Evolutionary conservation across 2,329 filamentous ascomycete genomes (phyloP).

Genomic region (Alternaria triticimaculans): DNA sequence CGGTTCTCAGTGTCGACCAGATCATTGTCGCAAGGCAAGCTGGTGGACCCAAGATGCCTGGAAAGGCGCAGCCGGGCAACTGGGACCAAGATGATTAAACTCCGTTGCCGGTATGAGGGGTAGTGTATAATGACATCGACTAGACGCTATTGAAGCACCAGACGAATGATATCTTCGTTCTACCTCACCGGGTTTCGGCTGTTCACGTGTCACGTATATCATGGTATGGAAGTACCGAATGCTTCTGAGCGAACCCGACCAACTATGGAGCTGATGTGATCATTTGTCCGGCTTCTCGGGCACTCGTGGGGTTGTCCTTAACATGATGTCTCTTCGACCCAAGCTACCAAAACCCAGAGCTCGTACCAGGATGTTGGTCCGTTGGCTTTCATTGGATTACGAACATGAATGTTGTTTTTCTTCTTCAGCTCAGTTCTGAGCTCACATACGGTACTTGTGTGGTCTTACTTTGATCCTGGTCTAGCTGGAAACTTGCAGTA

Average conservation of each 20-base stretch:
- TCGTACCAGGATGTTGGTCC: not conserved
- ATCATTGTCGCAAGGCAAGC: constrained; percentile 98
- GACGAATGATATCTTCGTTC: not conserved
- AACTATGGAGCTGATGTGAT: not conserved
- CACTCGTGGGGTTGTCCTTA: not conserved
- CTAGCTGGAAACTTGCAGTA: not conserved
- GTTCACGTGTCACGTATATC: not conserved
- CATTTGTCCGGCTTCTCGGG: not conserved
- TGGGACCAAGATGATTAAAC: constrained; percentile 67
- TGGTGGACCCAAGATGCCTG: constrained; percentile 94
- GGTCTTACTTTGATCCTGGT: not conserved
- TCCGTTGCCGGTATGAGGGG: not conserved
- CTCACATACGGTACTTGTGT: not conserved
- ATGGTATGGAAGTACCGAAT: not conserved
- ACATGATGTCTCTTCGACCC: not conserved
- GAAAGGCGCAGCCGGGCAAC: constrained; percentile 75
- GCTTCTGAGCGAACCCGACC: not conserved
- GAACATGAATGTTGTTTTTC: not conserved
- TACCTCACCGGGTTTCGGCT: not conserved
- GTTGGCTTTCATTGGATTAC: not conserved
- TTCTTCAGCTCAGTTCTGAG: not conserved
- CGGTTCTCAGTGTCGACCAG: constrained; percentile 94
- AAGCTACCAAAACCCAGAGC: not conserved
- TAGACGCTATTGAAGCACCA: constrained; percentile 13
- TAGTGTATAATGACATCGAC: constrained; percentile 20